Percentiles rank a stretch among this genome's conserved stretches.
Evolutionary conservation across 225 moss, liverwort and hornwort genomes (phyloP).

Genomic region (Thuidium tamariscinum): DNA sequence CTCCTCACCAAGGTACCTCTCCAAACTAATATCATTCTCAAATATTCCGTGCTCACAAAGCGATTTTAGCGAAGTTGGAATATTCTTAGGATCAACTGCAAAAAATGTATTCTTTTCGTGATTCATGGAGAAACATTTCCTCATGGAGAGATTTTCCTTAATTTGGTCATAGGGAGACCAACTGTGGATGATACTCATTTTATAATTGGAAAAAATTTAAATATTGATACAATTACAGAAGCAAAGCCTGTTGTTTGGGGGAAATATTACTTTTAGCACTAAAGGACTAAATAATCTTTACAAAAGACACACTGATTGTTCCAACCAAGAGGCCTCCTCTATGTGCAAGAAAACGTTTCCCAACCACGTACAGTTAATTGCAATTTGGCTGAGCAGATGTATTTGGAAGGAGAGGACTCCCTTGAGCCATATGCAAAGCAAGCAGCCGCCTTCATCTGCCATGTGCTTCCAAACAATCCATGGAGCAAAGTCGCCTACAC

Average conservation of each 20-base stretch:
- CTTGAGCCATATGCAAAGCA: conserved; percentile 38
- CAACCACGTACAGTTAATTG: not conserved
- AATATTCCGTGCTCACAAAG: not conserved
- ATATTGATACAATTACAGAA: not conserved
- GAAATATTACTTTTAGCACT: not conserved
- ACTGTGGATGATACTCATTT: not conserved
- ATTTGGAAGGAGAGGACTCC: conserved; percentile 35
- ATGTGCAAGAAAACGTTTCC: not conserved
- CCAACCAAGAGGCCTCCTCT: not conserved
- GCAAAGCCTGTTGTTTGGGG: not conserved
- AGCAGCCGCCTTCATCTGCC: conserved; percentile 61
- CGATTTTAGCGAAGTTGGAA: too few species aligned
- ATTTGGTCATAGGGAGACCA: not conserved
- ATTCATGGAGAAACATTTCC: too few species aligned
- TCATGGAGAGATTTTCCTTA: not conserved
- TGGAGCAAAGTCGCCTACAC: conserved; percentile 33
- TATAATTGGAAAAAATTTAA: not conserved
- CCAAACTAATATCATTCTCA: too few species aligned
- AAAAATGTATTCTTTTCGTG: not conserved
- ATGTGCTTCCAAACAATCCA: conserved; percentile 60
- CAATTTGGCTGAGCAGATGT: conserved; percentile 32
- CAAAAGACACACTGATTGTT: not conserved
- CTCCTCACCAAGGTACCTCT: conserved; percentile 64
- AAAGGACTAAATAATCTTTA: not conserved
- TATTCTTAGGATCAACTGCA: not conserved